These are phyloP conservation scores for Ajuga reptans DNA, from an alignment of 305 asterid genomes.

Conservation along the genomic window DNA sequence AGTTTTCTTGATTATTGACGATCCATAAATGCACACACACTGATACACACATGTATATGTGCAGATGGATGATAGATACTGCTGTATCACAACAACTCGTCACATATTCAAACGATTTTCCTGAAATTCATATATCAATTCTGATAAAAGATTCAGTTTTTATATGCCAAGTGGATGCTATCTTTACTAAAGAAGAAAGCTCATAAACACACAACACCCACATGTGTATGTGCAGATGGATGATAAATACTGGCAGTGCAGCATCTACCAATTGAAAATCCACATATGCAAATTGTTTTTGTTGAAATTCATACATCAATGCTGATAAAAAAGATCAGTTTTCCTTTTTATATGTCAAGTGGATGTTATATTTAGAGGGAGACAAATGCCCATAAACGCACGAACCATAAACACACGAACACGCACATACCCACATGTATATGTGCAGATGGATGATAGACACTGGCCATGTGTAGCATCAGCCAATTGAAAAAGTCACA, in stretches of 20 bases:
- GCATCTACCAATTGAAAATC: neutral
- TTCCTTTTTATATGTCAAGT: neutral
- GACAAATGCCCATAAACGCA: neutral
- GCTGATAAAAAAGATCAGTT: neutral
- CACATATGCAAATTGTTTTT: neutral
- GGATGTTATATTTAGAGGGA: slow-evolving; percentile 28
- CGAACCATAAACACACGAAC: no score
- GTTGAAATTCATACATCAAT: neutral
- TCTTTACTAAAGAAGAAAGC: slow-evolving; percentile 16
- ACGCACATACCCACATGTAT: neutral
- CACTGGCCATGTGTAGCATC: neutral
- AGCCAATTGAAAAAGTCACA: neutral
- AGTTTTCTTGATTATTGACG: neutral
- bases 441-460: neutral
- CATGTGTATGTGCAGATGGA: neutral
- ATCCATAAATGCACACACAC: neutral
- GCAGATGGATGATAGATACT: no score
- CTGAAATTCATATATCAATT: neutral
- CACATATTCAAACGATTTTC: neutral
- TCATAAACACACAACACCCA: neutral
- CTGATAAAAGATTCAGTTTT: neutral
- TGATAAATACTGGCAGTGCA: neutral
- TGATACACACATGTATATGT: no score
- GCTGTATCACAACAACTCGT: no score
- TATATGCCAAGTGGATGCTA: slow-evolving; percentile 22